phyloP scores from a whole-genome alignment of 2,329 filamentous ascomycete species.

The Geoglossum cookeanum region DNA sequence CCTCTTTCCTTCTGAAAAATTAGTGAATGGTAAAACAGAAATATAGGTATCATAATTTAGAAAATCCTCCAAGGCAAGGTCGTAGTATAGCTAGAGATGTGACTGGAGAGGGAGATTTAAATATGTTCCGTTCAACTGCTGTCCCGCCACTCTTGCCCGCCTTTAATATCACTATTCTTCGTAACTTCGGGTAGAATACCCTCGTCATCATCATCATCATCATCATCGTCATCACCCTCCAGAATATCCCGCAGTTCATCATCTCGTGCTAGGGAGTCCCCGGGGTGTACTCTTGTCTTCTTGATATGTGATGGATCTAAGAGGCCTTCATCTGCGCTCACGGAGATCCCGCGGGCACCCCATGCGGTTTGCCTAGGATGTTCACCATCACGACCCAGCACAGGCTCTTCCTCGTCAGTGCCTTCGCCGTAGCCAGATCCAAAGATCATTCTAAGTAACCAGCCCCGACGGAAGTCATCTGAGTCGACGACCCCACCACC shows the following conservation, averaged over 20 bases:
- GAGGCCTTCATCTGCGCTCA: slow-evolving; percentile 44
- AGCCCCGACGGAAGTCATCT: slow-evolving; percentile 71
- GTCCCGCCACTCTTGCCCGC: background rate
- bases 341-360: slow-evolving; percentile 45
- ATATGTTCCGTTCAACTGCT: background rate
- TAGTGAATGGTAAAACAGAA: no score
- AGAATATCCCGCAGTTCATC: slow-evolving; percentile 40
- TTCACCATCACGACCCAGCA: slow-evolving; percentile 20
- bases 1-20: no score
- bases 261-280: slow-evolving; percentile 10
- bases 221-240: slow-evolving; percentile 28
- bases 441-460: slow-evolving; percentile 63
- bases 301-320: slow-evolving; percentile 18
- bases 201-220: slow-evolving; percentile 19
- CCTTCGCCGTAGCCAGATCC: slow-evolving; percentile 37
- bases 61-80: no score
- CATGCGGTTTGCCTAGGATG: slow-evolving; percentile 23
- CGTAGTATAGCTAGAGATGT: no score
- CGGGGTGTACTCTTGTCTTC: background rate
- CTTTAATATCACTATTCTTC: background rate
- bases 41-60: no score
- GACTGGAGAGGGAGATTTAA: no score
- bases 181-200: background rate
- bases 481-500: slow-evolving; percentile 75
- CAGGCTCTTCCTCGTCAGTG: slow-evolving; percentile 42